Evolutionary conservation across 176 grass and related monocot species (phyloP), one percentile per base, ranked within the genome.

Genomic region (Poa pratensis): DNA sequence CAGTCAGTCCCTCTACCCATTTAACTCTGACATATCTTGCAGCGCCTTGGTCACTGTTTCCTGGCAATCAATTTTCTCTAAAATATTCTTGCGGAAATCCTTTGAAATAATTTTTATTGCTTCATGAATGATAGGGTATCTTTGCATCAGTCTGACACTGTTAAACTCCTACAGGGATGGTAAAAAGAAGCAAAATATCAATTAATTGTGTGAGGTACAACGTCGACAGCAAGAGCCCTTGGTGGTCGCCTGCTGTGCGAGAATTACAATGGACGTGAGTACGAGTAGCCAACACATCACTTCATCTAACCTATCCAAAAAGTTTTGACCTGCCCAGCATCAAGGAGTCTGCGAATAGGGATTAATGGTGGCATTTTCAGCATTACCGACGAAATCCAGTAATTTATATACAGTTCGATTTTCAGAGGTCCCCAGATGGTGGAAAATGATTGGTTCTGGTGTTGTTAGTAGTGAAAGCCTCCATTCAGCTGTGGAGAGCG

Each of bases 281-380:
- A 97, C 42, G 90, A 83, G 2, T 93, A 95, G 55, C 95, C 95
- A 48, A 97, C 90, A 45, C 87, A 95, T 49, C 91, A 97, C 88
- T 97, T 95, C 77, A 40, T 91, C 69, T 94, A 65, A 90, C 79
- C 18, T 73, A 86, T 64, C 26, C 4, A 16, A 61, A 57, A 58
- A 22, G 39, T 82, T 82, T 67, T 61, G 37, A 69, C 69, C 50
- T 79, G 30, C 77, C 82, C 78, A 83, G 7, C 42, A 43, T 73
- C 80, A 64, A 77, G 45, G 61, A 78, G 14, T 55, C 35, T 87
- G 79, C 46, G 20, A 69, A 82, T 57, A 80, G 80, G 39, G 62
- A 22, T 76, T 84, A 73, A 30, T 84, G 61, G 85, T 54, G 74
- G 66, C 46, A 75, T 74, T 83, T 90, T 54, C 64, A 88, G 20